Evolutionary conservation across 169 alveolate genomes (phyloP).

Genomic region (Theileria orientalis): DNA sequence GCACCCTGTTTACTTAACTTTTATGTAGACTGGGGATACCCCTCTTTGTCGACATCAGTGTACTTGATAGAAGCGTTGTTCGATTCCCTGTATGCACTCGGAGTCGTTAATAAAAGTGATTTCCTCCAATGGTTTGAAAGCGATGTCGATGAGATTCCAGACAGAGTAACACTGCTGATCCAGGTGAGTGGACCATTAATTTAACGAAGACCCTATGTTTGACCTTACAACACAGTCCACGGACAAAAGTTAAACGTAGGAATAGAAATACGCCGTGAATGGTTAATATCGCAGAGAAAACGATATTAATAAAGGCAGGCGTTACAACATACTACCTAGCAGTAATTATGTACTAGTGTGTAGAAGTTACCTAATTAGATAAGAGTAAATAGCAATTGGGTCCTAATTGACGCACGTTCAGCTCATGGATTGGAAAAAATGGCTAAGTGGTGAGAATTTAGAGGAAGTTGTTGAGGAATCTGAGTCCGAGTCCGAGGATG

Average conservation of each 20-base stretch:
- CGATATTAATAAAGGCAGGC: slow-evolving; percentile 24
- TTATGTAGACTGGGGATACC: slow-evolving; percentile 43
- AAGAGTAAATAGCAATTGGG: no score
- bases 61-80: slow-evolving; percentile 64
- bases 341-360: no score
- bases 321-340: background rate
- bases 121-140: slow-evolving; percentile 56
- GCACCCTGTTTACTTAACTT: background rate
- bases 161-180: slow-evolving; percentile 47
- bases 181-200: slow-evolving; percentile 34
- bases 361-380: no score
- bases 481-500: slow-evolving; percentile 37
- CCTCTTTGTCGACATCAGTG: slow-evolving; percentile 44
- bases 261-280: slow-evolving; percentile 11
- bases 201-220: background rate
- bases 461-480: slow-evolving; percentile 35
- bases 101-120: slow-evolving; percentile 15
- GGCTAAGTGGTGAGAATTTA: slow-evolving; percentile 58
- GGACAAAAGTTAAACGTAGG: background rate
- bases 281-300: slow-evolving; percentile 5
- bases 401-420: background rate
- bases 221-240: no score
- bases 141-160: slow-evolving; percentile 48
- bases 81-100: slow-evolving; percentile 45
- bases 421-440: slow-evolving; percentile 62